These are phyloP conservation scores for Plectosphaerella plurivora DNA, from an alignment of 2,329 filamentous ascomycete genomes.

Conservation along the genomic window DNA sequence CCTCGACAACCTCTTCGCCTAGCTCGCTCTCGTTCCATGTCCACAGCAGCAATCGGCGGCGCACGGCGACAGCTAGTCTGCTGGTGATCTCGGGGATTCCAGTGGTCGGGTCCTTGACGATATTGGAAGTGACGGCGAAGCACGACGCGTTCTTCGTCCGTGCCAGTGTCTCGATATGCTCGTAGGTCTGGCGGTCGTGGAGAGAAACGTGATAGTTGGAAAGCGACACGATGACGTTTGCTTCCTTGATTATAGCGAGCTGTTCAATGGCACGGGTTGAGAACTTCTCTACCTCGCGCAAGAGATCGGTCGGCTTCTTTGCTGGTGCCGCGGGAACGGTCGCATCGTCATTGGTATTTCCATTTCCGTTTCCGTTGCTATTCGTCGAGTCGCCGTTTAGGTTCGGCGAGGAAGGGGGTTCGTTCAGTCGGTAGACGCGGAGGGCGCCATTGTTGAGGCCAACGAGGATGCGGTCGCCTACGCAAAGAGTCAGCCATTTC, in stretches of 20 bases:
- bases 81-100: conserved; percentile 92
- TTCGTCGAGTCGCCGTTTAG: conserved; percentile 15
- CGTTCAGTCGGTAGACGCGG: conserved; percentile 88
- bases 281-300: conserved; percentile 93
- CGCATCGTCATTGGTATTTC: background rate
- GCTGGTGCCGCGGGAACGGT: conserved; percentile 8
- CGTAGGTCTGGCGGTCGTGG: conserved; percentile 82
- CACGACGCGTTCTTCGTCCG: conserved; percentile 84
- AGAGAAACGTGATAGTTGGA: conserved; percentile 87
- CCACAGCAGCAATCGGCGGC: conserved; percentile 85
- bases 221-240: conserved; percentile 83
- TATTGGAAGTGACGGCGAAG: conserved; percentile 93
- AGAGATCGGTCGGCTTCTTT: conserved; percentile 67
- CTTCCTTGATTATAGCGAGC: conserved; percentile 92
- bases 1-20: conserved; percentile 66
- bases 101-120: conserved; percentile 81
- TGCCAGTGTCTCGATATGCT: conserved; percentile 71
- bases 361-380: too few species aligned
- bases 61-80: conserved; percentile 85
- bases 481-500: conserved; percentile 4
- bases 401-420: conserved; percentile 36
- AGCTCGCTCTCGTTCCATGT: conserved; percentile 96
- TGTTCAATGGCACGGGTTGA: conserved; percentile 87
- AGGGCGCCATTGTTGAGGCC: conserved; percentile 86
- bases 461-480: conserved; percentile 85